Percentiles rank a stretch among this genome's conserved stretches.
phyloP scores from a whole-genome alignment of 2,329 filamentous ascomycete genomes.

The Coleophoma cylindrospora region DNA sequence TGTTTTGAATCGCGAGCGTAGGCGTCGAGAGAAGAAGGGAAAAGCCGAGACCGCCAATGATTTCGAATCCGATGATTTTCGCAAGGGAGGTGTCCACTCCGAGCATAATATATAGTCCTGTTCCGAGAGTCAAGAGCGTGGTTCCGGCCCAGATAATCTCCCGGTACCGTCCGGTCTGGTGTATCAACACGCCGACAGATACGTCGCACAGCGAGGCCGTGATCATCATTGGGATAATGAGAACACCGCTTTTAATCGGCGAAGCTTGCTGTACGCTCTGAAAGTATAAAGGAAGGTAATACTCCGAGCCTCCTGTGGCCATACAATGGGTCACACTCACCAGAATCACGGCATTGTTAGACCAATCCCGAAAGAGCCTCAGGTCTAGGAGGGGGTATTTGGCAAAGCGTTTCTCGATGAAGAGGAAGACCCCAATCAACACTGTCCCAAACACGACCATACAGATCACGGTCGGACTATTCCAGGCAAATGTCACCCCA shows the following conservation, averaged over 20 bases:
- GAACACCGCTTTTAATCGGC: slow-evolving; percentile 69
- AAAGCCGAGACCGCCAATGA: slow-evolving; percentile 54
- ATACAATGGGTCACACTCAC: slow-evolving; percentile 70
- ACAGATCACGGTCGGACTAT: too few relatives aligned
- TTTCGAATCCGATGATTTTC: slow-evolving; percentile 52
- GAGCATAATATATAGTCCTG: slow-evolving; percentile 56
- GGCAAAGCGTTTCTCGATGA: too few relatives aligned
- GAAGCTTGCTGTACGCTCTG: slow-evolving; percentile 67
- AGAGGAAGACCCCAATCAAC: too few relatives aligned
- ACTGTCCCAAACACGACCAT: too few relatives aligned
- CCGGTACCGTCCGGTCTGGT: slow-evolving; percentile 58
- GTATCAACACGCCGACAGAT: slow-evolving; percentile 45
- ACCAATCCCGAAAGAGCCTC: slow-evolving; percentile 60
- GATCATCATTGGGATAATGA: slow-evolving; percentile 64
- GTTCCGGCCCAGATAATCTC: slow-evolving; percentile 52
- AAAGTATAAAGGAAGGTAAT: slow-evolving; percentile 59
- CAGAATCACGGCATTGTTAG: slow-evolving; percentile 60
- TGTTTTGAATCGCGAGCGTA: slow-evolving; percentile 62
- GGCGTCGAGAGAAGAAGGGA: slow-evolving; percentile 64
- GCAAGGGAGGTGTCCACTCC: slow-evolving; percentile 46
- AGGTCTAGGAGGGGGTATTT: too few relatives aligned
- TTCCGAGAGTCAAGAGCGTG: slow-evolving; percentile 54
- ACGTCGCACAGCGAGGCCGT: slow-evolving; percentile 58
- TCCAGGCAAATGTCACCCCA: too few relatives aligned
- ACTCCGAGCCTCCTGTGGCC: slow-evolving; percentile 41